Conservation (phyloP, 2,329 filamentous ascomycete genomes). For the Tolypocladium tundrense region DNA sequence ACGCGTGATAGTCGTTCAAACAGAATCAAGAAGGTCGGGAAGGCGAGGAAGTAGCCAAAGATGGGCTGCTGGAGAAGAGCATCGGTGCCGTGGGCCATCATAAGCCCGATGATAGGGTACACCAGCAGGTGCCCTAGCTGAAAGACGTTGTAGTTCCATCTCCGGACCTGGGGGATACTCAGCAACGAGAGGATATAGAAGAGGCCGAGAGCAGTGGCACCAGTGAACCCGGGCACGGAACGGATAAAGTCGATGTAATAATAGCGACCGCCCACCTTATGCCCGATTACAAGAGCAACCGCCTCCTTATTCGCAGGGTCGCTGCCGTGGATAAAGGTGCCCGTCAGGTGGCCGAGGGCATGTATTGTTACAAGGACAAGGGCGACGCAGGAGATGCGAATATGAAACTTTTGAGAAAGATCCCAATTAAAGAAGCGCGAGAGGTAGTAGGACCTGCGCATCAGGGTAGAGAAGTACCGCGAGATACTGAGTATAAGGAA, state of each 20-base stretch:
- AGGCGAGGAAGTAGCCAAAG: conserved; percentile 45
- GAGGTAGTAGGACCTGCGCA: conserved; percentile 39
- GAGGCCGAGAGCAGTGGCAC: conserved; percentile 34
- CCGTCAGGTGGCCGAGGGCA: conserved; percentile 41
- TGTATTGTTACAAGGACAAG: conserved; percentile 41
- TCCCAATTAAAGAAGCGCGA: conserved; percentile 49
- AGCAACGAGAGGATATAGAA: conserved; percentile 38
- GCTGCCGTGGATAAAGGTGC: conserved; percentile 41
- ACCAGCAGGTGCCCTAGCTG: conserved; percentile 47
- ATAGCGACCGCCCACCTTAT: not conserved
- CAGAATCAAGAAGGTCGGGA: conserved; percentile 40
- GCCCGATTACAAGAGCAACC: conserved; percentile 24
- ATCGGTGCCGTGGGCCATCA: conserved; percentile 43
- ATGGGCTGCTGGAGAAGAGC: conserved; percentile 42
- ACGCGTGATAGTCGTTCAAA: conserved; percentile 36
- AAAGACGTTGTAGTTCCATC: conserved; percentile 45
- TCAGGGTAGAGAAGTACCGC: conserved; percentile 41
- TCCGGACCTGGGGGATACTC: conserved; percentile 39
- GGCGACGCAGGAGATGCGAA: conserved; percentile 40
- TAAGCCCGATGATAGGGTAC: conserved; percentile 45
- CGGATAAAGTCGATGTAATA: not conserved
- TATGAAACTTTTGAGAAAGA: conserved; percentile 43
- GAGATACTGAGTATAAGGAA: conserved; percentile 50
- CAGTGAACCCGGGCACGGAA: conserved; percentile 38
- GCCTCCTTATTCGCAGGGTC: conserved; percentile 29